Base-by-base conservation (phyloP, 768 basidiomycete species). In the Phaeotremella skinneri region DNA sequence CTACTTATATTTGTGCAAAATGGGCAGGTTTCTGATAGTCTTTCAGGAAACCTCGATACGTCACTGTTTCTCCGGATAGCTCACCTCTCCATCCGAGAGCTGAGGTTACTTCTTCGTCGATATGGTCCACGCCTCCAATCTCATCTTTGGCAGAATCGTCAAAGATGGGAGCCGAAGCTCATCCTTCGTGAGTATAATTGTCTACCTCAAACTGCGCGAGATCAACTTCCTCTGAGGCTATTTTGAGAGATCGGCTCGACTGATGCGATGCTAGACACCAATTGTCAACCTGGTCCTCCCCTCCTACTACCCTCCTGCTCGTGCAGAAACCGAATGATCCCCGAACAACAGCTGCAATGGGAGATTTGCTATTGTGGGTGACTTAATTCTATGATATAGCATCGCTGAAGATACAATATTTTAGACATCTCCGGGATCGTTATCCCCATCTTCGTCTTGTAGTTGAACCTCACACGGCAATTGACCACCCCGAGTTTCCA, bases 301-400 rank as follows among this genome's bases (percentile, higher is more conserved):
- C 56, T 9, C 72, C 72, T 1, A 47, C 52, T 2, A 71, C 63
- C 1, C n/a, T 80, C 23, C 65, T 80, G 17, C 60, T 80, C 4
- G 67, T 79, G 16, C 76, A 76, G 62, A 80, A 80, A 58, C 68
- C 65, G 4, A 52, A 75, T 42, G 78, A 79, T 57, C 56, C 56
- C 27, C 59, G 66, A 2, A 75, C 78, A 0, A 62, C 60, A 0
- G 55, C 55, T 2, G 76, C 75, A 0, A 67, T 71, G 58, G 47
- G 56, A 5, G 34, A 54, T 3, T 63, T 78, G 3, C 56, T 78
- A 17, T 13, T 39, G 70, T 74, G 34, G n/a, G n/a, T n/a, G n/a
- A n/a, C n/a, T n/a, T n/a, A 53, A 69, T 48, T 30, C 17, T 25
- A 1, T 27, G 23, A 41, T 3, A 9, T 3, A 2, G 1, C 27